phyloP scores from a whole-genome alignment of 2,329 filamentous ascomycete species.

The Neodidymelliopsis sp. region DNA sequence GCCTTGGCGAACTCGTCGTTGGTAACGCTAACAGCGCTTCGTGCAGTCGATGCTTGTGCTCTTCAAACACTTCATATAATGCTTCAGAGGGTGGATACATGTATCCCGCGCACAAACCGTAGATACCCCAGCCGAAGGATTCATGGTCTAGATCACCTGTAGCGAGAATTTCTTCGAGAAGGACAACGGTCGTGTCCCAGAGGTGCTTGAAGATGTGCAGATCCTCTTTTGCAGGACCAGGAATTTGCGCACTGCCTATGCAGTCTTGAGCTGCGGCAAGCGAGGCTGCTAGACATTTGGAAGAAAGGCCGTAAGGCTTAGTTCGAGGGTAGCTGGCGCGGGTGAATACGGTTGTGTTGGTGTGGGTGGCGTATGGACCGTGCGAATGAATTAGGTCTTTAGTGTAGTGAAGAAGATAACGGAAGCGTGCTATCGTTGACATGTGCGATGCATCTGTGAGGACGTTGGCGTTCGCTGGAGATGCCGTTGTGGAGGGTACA shows the following conservation, averaged over 20 bases:
- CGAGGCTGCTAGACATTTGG: slow-evolving; percentile 18
- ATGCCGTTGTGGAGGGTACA: background rate
- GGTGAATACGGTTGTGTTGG: slow-evolving; percentile 16
- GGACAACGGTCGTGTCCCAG: slow-evolving; percentile 18
- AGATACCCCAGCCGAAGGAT: slow-evolving; percentile 30
- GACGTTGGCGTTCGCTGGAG: background rate
- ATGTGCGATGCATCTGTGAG: background rate
- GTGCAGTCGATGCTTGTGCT: slow-evolving; percentile 22
- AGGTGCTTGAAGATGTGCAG: slow-evolving; percentile 24
- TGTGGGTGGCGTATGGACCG: slow-evolving; percentile 20
- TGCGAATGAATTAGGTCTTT: slow-evolving; percentile 14
- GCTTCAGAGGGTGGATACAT: slow-evolving; percentile 6
- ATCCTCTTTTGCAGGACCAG: slow-evolving; percentile 20
- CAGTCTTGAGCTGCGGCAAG: slow-evolving; percentile 31
- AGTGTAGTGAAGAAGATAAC: slow-evolving; percentile 15
- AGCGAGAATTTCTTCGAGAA: slow-evolving; percentile 22
- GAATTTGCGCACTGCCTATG: slow-evolving; percentile 18
- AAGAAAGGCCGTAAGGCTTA: slow-evolving; percentile 1
- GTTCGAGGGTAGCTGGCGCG: slow-evolving; percentile 4
- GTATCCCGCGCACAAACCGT: slow-evolving; percentile 27
- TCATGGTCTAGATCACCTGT: slow-evolving; percentile 19
- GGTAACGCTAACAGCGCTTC: slow-evolving; percentile 20
- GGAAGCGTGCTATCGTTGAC: slow-evolving; percentile 18
- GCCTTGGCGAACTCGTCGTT: slow-evolving; percentile 9
- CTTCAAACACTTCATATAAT: slow-evolving; percentile 8